Evolutionary conservation across 192 early-diverging fungal species (phyloP), one percentile per base, ranked within the genome.

Genomic region (Entomortierella parvispora): DNA sequence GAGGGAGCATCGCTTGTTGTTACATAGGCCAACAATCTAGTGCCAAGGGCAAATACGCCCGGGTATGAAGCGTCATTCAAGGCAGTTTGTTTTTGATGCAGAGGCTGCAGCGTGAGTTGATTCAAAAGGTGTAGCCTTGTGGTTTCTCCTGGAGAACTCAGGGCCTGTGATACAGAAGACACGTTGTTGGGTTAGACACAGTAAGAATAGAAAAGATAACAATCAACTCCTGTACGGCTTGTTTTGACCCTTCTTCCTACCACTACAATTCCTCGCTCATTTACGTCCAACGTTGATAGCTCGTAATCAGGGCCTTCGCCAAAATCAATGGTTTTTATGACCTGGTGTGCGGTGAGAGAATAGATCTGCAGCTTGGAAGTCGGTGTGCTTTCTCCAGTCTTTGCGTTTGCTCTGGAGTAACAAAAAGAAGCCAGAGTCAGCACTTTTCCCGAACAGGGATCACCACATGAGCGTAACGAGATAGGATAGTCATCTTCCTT

Each of bases 1-100:
- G 81, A 79, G 14, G 80, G 79, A 0, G 71, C 76, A 71, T 75
- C 46, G 28, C 53, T 81, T 1, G 82, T 87, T 0, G 93, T 90
- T 17, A 91, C 90, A 72, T 93, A 95, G 0, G 89, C 87, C 26
- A 95, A 61, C 28, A 90, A 83, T 32, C 91, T 81, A 25, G 88
- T 68, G 17, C 92, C 92, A 12, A 92, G 66, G 28, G 86, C 85
- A 67, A 91, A 90, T 5, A 86, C 79, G n/a, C 86, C 71, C 2
- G 81, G 64, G 32, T 83, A 71, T 20, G 77, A 68, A 8, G 85
- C 83, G 55, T 93, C 91, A 9, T 80, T 81, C 65, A 91, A 71
- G 6, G 62, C 65, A 5, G 65, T 46, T 22, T 84, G 62, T 28
- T 77, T 71, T 57, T 56, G 25, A 46, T 71, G 69, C 20, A 80